These are phyloP conservation scores for Monosporascus ibericus DNA, from an alignment of 2,329 filamentous ascomycete species.

Conservation along the genomic window DNA sequence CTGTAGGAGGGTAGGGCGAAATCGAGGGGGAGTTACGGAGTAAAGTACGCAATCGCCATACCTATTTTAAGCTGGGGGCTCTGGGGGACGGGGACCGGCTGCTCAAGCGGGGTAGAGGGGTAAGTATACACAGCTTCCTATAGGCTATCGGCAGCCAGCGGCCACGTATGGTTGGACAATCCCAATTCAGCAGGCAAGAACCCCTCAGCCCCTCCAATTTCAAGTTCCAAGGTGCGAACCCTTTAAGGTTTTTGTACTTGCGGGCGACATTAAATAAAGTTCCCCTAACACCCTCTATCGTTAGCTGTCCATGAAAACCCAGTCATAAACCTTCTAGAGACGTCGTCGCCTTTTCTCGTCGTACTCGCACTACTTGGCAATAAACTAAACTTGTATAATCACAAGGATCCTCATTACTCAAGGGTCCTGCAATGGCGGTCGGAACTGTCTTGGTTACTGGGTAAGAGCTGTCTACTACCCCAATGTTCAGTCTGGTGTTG, in stretches of 20 bases:
- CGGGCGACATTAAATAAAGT: no score
- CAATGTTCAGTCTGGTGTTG: neutral
- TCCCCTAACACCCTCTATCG: no score
- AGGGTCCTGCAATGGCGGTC: conserved; percentile 56
- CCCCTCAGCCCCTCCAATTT: neutral
- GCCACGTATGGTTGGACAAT: neutral
- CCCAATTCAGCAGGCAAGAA: neutral
- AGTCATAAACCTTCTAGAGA: no score
- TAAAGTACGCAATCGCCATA: no score
- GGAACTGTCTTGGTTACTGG: conserved; percentile 89
- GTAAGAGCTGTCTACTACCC: conserved; percentile 46
- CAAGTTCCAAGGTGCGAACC: neutral
- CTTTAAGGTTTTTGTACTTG: no score
- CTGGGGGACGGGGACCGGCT: neutral
- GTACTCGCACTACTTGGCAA: no score
- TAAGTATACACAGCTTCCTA: neutral
- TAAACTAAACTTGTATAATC: no score
- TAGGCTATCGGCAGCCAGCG: neutral
- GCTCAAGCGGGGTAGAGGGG: neutral
- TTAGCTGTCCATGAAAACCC: no score
- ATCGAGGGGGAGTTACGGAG: no score
- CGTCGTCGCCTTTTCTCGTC: no score
- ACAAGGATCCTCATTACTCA: neutral
- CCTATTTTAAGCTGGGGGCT: no score
- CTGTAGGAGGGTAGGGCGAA: no score